Conservation (phyloP, 495 filamentous ascomycete species). For the Penicillium cataractarum region DNA sequence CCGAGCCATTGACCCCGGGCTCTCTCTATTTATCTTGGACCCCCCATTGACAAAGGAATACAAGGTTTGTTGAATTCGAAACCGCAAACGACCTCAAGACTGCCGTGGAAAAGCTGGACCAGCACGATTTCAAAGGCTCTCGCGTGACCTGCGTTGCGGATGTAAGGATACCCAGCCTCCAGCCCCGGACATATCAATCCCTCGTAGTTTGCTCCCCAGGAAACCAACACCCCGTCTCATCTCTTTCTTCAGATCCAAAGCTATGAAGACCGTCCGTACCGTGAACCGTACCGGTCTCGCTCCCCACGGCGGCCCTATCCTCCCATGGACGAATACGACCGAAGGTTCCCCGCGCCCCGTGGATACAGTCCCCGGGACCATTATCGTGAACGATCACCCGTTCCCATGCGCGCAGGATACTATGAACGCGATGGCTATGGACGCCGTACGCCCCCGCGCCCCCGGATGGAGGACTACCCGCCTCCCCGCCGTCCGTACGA, state of each 20-base stretch:
- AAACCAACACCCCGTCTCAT: slow-evolving; percentile 26
- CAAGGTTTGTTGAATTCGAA: slow-evolving; percentile 97
- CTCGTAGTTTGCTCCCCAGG: slow-evolving; percentile 19
- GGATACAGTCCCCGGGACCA: slow-evolving; percentile 82
- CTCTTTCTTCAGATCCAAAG: slow-evolving; percentile 56
- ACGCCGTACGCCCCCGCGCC: slow-evolving; percentile 69
- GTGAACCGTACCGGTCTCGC: slow-evolving; percentile 74
- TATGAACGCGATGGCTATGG: slow-evolving; percentile 76
- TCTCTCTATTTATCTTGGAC: slow-evolving; percentile 1
- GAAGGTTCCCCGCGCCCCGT: slow-evolving; percentile 73
- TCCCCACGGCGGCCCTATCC: slow-evolving; percentile 72
- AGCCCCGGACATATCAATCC: slow-evolving; percentile 18
- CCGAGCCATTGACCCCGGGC: slow-evolving; percentile 10
- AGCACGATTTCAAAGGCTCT: slow-evolving; percentile 85
- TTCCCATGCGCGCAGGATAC: slow-evolving; percentile 79
- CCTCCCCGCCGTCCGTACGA: slow-evolving; percentile 57
- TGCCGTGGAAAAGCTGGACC: slow-evolving; percentile 91
- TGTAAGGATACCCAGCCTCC: slow-evolving; percentile 57
- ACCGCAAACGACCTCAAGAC: slow-evolving; percentile 84
- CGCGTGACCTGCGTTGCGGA: slow-evolving; percentile 82
- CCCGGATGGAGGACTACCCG: slow-evolving; percentile 75
- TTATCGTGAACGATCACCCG: slow-evolving; percentile 81
- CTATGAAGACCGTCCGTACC: slow-evolving; percentile 67
- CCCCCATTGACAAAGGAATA: slow-evolving; percentile 34
- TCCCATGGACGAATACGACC: slow-evolving; percentile 72